Base-by-base conservation (phyloP, 495 filamentous ascomycete species). In the Lophiostoma macrostomum region DNA sequence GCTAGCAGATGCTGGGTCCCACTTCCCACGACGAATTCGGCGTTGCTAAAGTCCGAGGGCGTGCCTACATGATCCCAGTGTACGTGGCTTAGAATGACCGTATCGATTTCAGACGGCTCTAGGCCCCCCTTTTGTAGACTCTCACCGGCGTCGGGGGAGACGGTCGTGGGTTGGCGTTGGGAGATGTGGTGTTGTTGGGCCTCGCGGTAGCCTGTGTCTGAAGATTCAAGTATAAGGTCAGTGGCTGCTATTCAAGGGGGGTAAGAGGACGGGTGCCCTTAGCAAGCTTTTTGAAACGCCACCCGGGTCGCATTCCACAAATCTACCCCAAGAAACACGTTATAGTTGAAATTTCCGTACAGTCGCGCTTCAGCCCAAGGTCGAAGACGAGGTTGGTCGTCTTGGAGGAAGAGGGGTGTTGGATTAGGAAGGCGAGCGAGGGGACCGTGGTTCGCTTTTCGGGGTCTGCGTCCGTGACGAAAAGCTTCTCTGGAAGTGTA, bases 31-130 rank as follows among this genome's bases (percentile, higher is more conserved):
- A 73, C 37, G 58, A 79, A 78, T 8, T 64, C 68, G 0, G 74
- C 60, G 14, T 61, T 51, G 4, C 60, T 32, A 45, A 78, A 80
- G 52, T 76, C 74, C 1, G 61, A 60, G 0, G 73, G 71, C 13
- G 70, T 72, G 31, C 77, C 77, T 20, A 73, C 58, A 48, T 80
- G 77, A 47, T 80, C 76, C 66, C 71, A 79, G 57, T 79, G 77
- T 0, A 78, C 71, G 40, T 80, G 76, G 56, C 67, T 72, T 0
- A 78, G 54, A 30, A 79, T 66, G 0, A 78, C 71, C 6, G 67
- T 47, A 52, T 77, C 67, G 36, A 79, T 64, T 20, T 72, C 69
- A 5, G 10, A 19, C 0, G 67, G 62, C 2, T 56, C 39, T 2
- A 72, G 12, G 6, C 62, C 60, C 6, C 68, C 72, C 2, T 48